phyloP scores from a whole-genome alignment of 2,329 filamentous ascomycete genomes.

The Aciculosporium take region DNA sequence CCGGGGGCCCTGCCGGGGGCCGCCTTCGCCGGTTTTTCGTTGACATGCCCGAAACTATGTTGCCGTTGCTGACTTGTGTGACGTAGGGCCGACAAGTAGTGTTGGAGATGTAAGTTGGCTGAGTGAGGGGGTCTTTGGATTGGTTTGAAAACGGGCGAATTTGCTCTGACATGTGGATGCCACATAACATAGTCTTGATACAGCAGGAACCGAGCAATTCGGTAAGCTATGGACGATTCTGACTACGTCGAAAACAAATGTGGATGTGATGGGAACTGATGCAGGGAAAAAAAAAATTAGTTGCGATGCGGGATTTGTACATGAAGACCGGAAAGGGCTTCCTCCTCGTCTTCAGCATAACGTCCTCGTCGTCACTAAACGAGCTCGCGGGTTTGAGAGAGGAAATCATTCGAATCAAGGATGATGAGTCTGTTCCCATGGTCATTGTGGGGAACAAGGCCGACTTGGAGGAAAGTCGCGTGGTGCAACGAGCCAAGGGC shows the following conservation, averaged over 20 bases:
- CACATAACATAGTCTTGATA: slow-evolving; percentile 51
- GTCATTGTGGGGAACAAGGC: slow-evolving; percentile 89
- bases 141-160: neutral
- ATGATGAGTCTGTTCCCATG: slow-evolving; percentile 71
- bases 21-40: too few relatives aligned
- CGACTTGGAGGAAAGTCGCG: slow-evolving; percentile 74
- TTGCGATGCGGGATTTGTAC: slow-evolving; percentile 64
- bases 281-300: slow-evolving; percentile 21
- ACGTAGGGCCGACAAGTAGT: slow-evolving; percentile 70
- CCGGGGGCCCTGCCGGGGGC: too few relatives aligned
- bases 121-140: slow-evolving; percentile 7
- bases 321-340: slow-evolving; percentile 93
- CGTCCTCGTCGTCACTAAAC: slow-evolving; percentile 66
- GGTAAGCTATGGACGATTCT: slow-evolving; percentile 51
- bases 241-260: neutral
- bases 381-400: slow-evolving; percentile 72
- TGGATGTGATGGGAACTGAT: neutral
- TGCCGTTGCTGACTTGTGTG: neutral
- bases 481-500: slow-evolving; percentile 62
- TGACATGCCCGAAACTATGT: neutral
- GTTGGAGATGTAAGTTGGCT: slow-evolving; percentile 62
- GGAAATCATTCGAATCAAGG: slow-evolving; percentile 83
- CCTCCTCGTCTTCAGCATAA: slow-evolving; percentile 83
- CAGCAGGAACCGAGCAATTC: slow-evolving; percentile 84
- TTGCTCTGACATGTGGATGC: slow-evolving; percentile 11